A percentile compares a stretch with the other conserved stretches of the same genome.
Evolutionary conservation across 2,329 filamentous ascomycete species (phyloP).

Genomic region (Pestalotiopsis sp.): DNA sequence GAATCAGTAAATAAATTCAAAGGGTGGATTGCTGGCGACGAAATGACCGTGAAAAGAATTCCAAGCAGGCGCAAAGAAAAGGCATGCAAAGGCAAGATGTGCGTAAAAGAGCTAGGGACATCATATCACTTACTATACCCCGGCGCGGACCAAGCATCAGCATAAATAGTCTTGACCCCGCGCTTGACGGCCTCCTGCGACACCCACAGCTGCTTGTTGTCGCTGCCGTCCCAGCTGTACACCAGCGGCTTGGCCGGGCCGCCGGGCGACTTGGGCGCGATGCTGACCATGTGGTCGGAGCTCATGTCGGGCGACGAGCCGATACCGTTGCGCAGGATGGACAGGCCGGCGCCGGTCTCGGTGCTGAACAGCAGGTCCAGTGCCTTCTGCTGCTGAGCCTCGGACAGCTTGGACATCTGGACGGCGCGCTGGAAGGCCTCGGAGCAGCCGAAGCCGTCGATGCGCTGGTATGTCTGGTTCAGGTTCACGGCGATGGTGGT

Average conservation of each 20-base stretch:
- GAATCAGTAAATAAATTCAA: background rate
- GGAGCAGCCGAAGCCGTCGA: conserved; percentile 42
- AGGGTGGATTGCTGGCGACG: background rate
- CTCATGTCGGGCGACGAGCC: conserved; percentile 21
- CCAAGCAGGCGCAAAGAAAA: too few species aligned
- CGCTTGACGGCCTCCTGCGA: conserved; percentile 42
- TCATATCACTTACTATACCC: conserved; percentile 29
- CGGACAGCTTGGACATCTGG: conserved; percentile 19
- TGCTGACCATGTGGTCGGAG: conserved; percentile 28
- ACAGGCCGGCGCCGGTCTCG: conserved; percentile 34
- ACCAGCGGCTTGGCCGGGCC: conserved; percentile 32
- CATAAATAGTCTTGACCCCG: conserved; percentile 35
- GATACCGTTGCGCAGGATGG: conserved; percentile 38
- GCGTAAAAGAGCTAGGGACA: background rate
- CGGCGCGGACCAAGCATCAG: conserved; percentile 42
- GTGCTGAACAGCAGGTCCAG: conserved; percentile 36
- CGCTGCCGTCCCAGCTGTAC: conserved; percentile 43
- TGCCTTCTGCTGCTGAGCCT: conserved; percentile 31
- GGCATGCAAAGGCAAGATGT: too few species aligned
- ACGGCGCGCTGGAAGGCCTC: conserved; percentile 44
- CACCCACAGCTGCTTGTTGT: conserved; percentile 48
- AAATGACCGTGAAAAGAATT: background rate
- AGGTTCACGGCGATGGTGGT: conserved; percentile 10
- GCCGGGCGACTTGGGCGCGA: conserved; percentile 41
- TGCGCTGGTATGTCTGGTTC: conserved; percentile 34